Percentiles rank a stretch among this genome's conserved stretches.
Evolutionary conservation across 768 basidiomycete genomes (phyloP).

Genomic region (Psilocybe azurescens): DNA sequence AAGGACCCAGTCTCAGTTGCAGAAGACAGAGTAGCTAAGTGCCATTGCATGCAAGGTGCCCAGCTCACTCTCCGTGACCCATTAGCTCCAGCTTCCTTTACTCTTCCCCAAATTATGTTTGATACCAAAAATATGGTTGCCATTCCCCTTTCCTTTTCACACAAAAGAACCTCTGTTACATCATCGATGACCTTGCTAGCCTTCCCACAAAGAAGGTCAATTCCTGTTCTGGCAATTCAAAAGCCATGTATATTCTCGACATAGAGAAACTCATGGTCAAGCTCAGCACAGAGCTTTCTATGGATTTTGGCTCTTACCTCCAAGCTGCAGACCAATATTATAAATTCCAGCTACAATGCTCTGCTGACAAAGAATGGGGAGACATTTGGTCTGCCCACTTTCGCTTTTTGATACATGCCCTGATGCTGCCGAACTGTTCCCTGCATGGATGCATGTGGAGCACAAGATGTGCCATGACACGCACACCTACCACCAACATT

Average conservation of each 20-base stretch:
- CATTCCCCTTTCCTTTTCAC: not conserved
- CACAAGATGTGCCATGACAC: not conserved
- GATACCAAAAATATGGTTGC: not conserved
- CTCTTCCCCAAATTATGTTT: not conserved
- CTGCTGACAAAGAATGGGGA: not conserved
- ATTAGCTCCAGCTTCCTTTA: not conserved
- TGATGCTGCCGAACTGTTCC: not conserved
- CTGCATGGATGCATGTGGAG: not conserved
- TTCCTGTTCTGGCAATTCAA: not conserved
- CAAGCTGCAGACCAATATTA: not conserved
- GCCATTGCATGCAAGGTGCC: not conserved
- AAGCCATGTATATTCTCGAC: not conserved
- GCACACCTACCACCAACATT: constrained; percentile 19
- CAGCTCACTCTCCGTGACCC: not conserved
- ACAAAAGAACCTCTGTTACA: not conserved
- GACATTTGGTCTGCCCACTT: not conserved
- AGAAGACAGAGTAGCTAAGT: not conserved
- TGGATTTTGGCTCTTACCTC: not conserved
- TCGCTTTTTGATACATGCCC: not conserved
- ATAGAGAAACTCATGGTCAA: not conserved
- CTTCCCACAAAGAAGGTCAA: not conserved
- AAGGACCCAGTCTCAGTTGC: not conserved
- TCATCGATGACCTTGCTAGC: not conserved
- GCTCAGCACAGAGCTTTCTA: not conserved
- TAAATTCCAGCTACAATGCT: not conserved